These are phyloP conservation scores for Pseudogymnoascus sp. DNA, from an alignment of 2,329 filamentous ascomycete species.

Conservation along the genomic window DNA sequence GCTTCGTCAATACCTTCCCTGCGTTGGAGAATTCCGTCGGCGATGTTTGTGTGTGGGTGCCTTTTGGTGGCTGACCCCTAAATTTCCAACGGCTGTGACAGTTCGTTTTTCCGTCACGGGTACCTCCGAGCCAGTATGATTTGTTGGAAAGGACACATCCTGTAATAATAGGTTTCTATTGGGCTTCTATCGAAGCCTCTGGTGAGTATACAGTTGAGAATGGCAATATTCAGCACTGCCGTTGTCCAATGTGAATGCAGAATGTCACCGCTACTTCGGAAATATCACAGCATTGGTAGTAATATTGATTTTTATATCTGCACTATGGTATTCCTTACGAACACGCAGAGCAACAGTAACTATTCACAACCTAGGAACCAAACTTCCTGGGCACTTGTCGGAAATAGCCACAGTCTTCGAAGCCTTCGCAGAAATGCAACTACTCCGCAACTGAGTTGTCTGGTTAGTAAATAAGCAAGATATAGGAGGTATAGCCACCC, in stretches of 20 bases:
- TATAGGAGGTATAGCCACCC: not conserved
- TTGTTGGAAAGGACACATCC: not conserved
- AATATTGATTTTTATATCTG: not conserved
- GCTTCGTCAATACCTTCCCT: not conserved
- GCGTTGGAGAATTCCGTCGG: not conserved
- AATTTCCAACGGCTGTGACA: not conserved
- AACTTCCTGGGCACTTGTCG: not conserved
- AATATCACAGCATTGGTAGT: not conserved
- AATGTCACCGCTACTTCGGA: not conserved
- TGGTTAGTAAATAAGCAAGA: not conserved
- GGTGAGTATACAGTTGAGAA: not conserved
- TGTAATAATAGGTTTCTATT: not conserved
- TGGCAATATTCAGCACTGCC: not conserved
- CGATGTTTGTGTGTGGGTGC: not conserved
- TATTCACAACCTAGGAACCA: not conserved
- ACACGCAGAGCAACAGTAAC: not conserved
- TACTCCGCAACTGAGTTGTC: not conserved
- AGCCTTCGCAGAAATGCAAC: not conserved
- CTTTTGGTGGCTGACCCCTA: not conserved
- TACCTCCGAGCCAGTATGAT: not conserved
- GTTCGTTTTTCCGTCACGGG: not conserved
- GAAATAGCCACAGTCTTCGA: not conserved
- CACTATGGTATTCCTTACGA: not conserved
- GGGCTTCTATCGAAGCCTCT: not conserved
- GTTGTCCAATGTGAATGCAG: not conserved